Evolutionary conservation across 2,329 filamentous ascomycete genomes (phyloP).

Genomic region (Exophiala mesophila): DNA sequence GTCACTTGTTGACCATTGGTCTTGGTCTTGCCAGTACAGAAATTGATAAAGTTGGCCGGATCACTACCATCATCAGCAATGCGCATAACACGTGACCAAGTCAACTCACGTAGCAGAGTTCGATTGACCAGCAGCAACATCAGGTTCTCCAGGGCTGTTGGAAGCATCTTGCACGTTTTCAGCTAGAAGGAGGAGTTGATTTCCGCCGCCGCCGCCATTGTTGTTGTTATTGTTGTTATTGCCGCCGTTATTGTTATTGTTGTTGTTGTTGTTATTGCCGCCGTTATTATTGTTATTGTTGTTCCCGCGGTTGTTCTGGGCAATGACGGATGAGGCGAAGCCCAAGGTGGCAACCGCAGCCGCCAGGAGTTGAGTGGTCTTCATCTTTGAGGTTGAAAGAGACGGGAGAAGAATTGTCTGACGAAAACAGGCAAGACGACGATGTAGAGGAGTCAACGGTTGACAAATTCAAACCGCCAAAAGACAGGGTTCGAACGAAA

Average conservation of each 20-base stretch:
- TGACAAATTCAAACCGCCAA: no score
- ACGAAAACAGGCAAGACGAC: no score
- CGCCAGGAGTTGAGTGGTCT: constrained; percentile 19
- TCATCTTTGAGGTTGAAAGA: constrained; percentile 11
- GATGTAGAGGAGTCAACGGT: no score
- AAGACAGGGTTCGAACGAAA: constrained; percentile 20
- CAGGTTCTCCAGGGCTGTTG: constrained; percentile 11
- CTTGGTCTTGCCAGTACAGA: constrained; percentile 50
- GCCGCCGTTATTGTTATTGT: constrained; percentile 20
- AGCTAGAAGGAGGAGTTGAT: constrained; percentile 10
- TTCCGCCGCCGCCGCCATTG: constrained; percentile 9
- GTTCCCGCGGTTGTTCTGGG: constrained; percentile 15
- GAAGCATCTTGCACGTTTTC: constrained; percentile 22
- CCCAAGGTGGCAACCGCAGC: constrained; percentile 16
- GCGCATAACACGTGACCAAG: neutral
- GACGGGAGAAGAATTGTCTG: no score
- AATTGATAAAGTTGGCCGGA: constrained; percentile 56
- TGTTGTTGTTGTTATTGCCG: constrained; percentile 22
- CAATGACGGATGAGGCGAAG: constrained; percentile 13
- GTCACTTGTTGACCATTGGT: constrained; percentile 52
- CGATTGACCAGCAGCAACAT: constrained; percentile 14
- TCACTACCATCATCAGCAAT: constrained; percentile 27
- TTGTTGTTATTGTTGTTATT: constrained; percentile 19
- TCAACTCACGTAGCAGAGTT: constrained; percentile 20
- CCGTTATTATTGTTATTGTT: constrained; percentile 21